A percentile compares a stretch with the other conserved stretches of the same genome.
Conservation (phyloP, 129 eudicot species). For the Artemisia argyi region DNA sequence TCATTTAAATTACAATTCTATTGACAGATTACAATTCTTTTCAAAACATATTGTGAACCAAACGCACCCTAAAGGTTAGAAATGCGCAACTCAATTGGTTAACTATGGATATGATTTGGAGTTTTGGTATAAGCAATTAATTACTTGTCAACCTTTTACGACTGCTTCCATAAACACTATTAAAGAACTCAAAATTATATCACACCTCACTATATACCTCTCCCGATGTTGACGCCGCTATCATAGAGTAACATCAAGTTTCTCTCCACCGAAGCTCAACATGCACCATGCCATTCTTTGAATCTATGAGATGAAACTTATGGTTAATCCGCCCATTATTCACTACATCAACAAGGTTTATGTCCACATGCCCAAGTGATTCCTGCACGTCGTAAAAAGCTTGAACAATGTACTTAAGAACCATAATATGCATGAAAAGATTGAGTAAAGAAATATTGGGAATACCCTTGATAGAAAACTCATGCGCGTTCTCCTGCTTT, state of each 20-base stretch:
- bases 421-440: neutral
- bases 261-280: slow-evolving; percentile 77
- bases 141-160: slow-evolving; percentile 5
- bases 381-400: slow-evolving; percentile 46
- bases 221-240: slow-evolving; percentile 10
- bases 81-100: neutral
- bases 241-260: slow-evolving; percentile 40
- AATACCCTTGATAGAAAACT: slow-evolving; percentile 66
- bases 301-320: slow-evolving; percentile 79
- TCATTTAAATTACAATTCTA: too few species aligned
- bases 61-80: too few species aligned
- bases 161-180: slow-evolving; percentile 12
- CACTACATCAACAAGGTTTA: slow-evolving; percentile 79
- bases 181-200: neutral
- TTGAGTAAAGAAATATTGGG: neutral
- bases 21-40: too few species aligned
- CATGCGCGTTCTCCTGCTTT: slow-evolving; percentile 63
- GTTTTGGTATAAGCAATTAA: slow-evolving; percentile 11
- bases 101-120: neutral
- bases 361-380: slow-evolving; percentile 74
- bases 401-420: neutral
- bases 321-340: slow-evolving; percentile 78
- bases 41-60: too few species aligned
- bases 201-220: slow-evolving; percentile 9
- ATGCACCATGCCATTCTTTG: slow-evolving; percentile 78